Percentiles rank a stretch among this genome's conserved stretches.
phyloP scores from a whole-genome alignment of 768 basidiomycete species.

The Collybia nuda region DNA sequence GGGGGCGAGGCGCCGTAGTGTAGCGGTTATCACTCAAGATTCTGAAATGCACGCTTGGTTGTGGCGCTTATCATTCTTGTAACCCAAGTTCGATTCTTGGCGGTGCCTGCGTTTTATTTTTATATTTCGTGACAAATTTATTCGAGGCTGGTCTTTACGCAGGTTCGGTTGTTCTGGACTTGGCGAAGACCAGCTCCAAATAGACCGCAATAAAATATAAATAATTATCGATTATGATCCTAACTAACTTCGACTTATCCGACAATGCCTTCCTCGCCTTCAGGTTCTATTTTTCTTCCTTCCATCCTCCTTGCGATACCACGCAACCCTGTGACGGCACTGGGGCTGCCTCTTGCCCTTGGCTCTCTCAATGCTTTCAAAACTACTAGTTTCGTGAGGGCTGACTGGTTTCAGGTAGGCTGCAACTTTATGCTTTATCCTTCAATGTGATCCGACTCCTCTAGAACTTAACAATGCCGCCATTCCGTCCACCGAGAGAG shows the following conservation, averaged over 20 bases:
- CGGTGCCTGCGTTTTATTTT: constrained; percentile 22
- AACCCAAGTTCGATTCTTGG: constrained; percentile 38
- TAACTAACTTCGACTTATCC: too few relatives aligned
- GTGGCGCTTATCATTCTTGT: constrained; percentile 21
- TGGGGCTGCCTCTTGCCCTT: constrained; percentile 58
- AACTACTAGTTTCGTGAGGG: constrained; percentile 44
- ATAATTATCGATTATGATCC: too few relatives aligned
- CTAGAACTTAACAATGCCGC: constrained; percentile 49
- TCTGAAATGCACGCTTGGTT: constrained; percentile 11
- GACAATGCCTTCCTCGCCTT: too few relatives aligned
- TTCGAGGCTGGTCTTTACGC: neutral
- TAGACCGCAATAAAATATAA: neutral
- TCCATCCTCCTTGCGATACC: constrained; percentile 49
- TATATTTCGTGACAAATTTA: too few relatives aligned
- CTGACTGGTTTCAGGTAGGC: constrained; percentile 61
- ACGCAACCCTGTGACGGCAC: constrained; percentile 54
- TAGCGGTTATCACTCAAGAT: constrained; percentile 30
- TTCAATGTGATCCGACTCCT: too few relatives aligned
- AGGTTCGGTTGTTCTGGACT: neutral
- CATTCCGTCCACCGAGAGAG: constrained; percentile 49
- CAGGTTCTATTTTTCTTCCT: neutral
- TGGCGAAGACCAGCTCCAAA: constrained; percentile 1
- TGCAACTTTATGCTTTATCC: neutral
- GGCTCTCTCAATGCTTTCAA: constrained; percentile 52
- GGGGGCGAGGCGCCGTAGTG: constrained; percentile 22